A percentile compares a stretch with the other conserved stretches of the same genome.
Evolutionary conservation across 441 rosid genomes (phyloP).

Genomic region (Theobroma grandiflorum): DNA sequence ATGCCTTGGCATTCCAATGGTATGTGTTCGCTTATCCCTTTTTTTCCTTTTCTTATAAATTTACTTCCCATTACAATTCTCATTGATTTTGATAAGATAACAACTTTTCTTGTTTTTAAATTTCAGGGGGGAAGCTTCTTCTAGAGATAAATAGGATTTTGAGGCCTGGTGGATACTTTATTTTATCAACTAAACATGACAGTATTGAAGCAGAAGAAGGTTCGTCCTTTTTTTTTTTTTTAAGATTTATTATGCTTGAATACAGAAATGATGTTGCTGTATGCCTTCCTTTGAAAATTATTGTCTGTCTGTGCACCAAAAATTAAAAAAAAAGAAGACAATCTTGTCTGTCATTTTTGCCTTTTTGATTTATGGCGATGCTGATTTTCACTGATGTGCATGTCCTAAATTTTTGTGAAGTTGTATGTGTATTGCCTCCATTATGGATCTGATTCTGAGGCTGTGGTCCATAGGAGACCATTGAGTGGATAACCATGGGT

Average conservation of each 20-base stretch:
- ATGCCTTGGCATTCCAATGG: constrained; percentile 89
- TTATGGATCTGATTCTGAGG: not conserved
- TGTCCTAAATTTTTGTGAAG: not conserved
- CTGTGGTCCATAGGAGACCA: not conserved
- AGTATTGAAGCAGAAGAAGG: constrained; percentile 87
- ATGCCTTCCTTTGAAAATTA: constrained; percentile 12
- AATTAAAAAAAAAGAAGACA: not conserved
- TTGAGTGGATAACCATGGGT: not conserved
- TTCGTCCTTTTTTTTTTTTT: constrained; percentile 31
- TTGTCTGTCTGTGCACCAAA: not conserved
- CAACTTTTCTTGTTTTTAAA: constrained; percentile 1
- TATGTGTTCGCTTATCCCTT: constrained; percentile 34
- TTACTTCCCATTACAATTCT: not conserved
- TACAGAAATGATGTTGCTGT: not conserved
- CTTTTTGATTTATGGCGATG: not conserved
- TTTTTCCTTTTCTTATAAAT: constrained; percentile 8
- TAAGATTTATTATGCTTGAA: constrained; percentile 19
- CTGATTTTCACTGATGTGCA: constrained; percentile 9
- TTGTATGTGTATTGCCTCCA: not conserved
- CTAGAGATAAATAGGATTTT: constrained; percentile 92
- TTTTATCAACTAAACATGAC: constrained; percentile 76
- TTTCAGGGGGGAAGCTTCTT: constrained; percentile 80
- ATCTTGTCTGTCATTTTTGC: too few species aligned
- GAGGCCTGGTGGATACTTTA: constrained; percentile 92
- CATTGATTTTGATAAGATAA: constrained; percentile 19